Base-by-base conservation (phyloP, 139 green algal species). In the Bryopsis sp. region DNA sequence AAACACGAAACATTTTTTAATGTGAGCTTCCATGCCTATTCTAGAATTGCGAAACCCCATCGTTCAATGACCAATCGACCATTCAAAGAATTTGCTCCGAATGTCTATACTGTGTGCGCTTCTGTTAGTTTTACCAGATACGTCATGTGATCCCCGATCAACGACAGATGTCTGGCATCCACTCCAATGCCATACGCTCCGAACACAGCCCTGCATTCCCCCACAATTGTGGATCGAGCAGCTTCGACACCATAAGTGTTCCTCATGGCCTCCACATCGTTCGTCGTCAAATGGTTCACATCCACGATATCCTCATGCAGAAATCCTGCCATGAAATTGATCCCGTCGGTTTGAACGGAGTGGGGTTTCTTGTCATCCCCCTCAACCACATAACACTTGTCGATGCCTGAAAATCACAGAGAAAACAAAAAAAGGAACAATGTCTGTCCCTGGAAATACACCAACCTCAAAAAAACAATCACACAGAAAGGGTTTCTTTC, bases 121-220 rank as follows among this genome's bases (percentile, higher is more conserved):
- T n/a, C n/a, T n/a, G n/a, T n/a, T n/a, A n/a, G n/a, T n/a, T n/a
- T 74, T 47, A 89, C 90, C 75, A 90, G 81, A 65, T 93, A 83
- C 5, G 90, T 97, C 94, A 99, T 99, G 85, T 92, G 96, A 81
- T 99, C 94, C 0, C 87, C 89, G 34, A 99, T 93, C 8, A 99
- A 81, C 15, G 71, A 75, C 26, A 99, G 75, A 83, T 99, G 95
- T 31, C 95, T 86, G 0, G 81, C 72, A 79, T 98, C 91, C 0
- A 99, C 95, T 1, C 74, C 85, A 48, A 99, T 99, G 61, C 95
- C 95, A 75, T 99, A 99, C 1, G 88, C 94, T 5, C 82, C 89
- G 73, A 99, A 99, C 48, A 99, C 94, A 1, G 59, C 36, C 67
- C 74, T 69, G 36, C 81, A 85, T 81, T 98, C 94, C 22, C 67